Conservation (phyloP, 164 flowering plant genomes). For the Malania oleifera region DNA sequence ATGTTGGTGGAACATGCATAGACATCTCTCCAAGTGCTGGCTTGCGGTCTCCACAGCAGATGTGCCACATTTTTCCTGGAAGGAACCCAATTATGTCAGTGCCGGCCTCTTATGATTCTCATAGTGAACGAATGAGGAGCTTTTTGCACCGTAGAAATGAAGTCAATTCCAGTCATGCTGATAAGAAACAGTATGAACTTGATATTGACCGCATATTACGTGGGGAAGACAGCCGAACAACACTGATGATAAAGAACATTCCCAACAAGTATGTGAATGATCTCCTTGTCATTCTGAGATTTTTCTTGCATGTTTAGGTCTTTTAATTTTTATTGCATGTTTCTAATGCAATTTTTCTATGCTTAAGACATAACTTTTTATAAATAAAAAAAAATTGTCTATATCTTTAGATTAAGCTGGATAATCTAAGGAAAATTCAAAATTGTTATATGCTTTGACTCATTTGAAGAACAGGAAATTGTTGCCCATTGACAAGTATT, state of each 20-base stretch:
- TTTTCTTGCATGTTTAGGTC: too few relatives aligned
- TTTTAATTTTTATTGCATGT: too few relatives aligned
- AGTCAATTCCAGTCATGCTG: constrained; percentile 35
- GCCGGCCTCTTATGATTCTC: constrained; percentile 18
- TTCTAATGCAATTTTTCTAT: neutral
- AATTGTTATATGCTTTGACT: too few relatives aligned
- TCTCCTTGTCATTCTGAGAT: neutral
- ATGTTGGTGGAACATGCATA: constrained; percentile 13
- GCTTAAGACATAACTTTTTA: too few relatives aligned
- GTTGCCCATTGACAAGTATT: too few relatives aligned
- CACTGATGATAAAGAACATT: constrained; percentile 85
- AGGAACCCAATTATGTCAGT: constrained; percentile 11
- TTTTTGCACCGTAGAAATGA: constrained; percentile 47
- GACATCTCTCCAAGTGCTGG: constrained; percentile 12
- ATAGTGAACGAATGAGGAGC: constrained; percentile 25
- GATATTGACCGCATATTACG: constrained; percentile 66
- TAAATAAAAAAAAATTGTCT: too few relatives aligned
- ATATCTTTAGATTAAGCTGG: too few relatives aligned
- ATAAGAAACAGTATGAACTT: constrained; percentile 77
- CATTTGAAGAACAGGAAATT: too few relatives aligned
- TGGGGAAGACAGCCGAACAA: constrained; percentile 69
- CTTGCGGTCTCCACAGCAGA: constrained; percentile 18
- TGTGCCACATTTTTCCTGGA: constrained; percentile 17
- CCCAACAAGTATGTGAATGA: constrained; percentile 70
- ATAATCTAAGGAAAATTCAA: too few relatives aligned